Conservation (phyloP, 2,329 filamentous ascomycete genomes). For the Microdochium bolleyi region DNA sequence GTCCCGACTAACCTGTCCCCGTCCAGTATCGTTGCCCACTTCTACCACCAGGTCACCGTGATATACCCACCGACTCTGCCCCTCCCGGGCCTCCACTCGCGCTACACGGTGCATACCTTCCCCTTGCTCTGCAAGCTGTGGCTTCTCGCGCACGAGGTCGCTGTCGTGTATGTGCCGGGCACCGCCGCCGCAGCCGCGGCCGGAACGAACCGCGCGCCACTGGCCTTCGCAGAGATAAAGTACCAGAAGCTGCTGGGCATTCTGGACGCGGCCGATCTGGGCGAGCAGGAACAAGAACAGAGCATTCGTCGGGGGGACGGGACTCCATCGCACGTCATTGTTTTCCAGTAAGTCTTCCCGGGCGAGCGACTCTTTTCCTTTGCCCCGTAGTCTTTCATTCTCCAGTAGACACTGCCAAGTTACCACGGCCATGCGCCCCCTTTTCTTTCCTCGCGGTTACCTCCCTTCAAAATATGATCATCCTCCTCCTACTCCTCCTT, state of each 20-base stretch:
- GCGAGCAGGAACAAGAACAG: neutral
- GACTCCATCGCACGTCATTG: slow-evolving; percentile 1
- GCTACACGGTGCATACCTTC: slow-evolving; percentile 10
- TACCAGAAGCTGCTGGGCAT: slow-evolving; percentile 11
- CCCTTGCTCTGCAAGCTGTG: slow-evolving; percentile 7
- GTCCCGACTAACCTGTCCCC: neutral
- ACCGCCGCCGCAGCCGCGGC: no score
- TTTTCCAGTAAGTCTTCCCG: slow-evolving; percentile 9
- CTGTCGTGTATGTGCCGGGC: neutral
- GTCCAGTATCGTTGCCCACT: slow-evolving; percentile 4
- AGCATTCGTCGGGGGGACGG: neutral
- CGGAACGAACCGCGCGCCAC: slow-evolving; percentile 1
- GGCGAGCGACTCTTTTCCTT: neutral
- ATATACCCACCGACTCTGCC: slow-evolving; percentile 3
- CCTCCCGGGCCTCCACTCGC: slow-evolving; percentile 1
- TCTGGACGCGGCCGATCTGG: slow-evolving; percentile 5
- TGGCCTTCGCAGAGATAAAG: slow-evolving; percentile 6
- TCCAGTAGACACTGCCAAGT: no score
- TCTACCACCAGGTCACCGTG: neutral
- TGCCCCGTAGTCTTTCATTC: neutral
- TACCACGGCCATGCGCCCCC: no score
- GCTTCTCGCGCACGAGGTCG: slow-evolving; percentile 6
- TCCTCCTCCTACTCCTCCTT: no score
- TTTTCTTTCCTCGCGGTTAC: no score
- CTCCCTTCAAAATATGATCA: neutral